A percentile compares a stretch with the other conserved stretches of the same genome.
Evolutionary conservation across 768 basidiomycete species (phyloP).

Genomic region (Guyanaporus albipodus): DNA sequence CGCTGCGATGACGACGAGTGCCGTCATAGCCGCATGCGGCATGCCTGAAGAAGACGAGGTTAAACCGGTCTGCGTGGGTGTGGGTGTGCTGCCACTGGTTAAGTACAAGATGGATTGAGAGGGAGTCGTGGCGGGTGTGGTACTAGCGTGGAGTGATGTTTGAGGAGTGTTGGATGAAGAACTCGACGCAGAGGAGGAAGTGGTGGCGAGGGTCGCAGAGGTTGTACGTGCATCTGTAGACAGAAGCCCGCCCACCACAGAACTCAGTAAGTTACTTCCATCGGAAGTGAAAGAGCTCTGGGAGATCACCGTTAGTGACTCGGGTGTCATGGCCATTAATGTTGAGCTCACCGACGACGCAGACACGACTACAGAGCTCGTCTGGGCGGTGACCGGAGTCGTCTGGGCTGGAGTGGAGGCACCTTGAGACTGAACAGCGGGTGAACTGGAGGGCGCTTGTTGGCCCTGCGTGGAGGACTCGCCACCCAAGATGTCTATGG

Average conservation of each 20-base stretch:
- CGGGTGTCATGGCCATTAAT: not conserved
- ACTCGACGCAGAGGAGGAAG: slow-evolving; percentile 15
- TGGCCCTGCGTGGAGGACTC: slow-evolving; percentile 1
- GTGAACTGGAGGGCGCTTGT: slow-evolving; percentile 6
- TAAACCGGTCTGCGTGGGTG: slow-evolving; percentile 22
- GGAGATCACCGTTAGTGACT: slow-evolving; percentile 3
- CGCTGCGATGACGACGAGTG: slow-evolving; percentile 67
- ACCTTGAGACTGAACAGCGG: slow-evolving; percentile 18
- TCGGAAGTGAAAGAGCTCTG: slow-evolving; percentile 14
- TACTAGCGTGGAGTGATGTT: slow-evolving; percentile 14
- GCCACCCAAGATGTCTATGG: slow-evolving; percentile 12
- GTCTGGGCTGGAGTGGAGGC: slow-evolving; percentile 12
- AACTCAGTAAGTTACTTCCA: slow-evolving; percentile 6
- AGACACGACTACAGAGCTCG: slow-evolving; percentile 15
- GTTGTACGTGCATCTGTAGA: slow-evolving; percentile 17
- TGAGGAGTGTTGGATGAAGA: slow-evolving; percentile 13
- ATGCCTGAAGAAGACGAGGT: slow-evolving; percentile 35
- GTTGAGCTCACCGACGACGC: slow-evolving; percentile 19
- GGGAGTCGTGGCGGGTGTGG: slow-evolving; percentile 32
- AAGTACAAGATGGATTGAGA: slow-evolving; percentile 52
- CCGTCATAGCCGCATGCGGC: slow-evolving; percentile 45
- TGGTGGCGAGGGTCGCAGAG: slow-evolving; percentile 16
- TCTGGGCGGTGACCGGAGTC: slow-evolving; percentile 14
- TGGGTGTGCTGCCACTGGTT: slow-evolving; percentile 15
- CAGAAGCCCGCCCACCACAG: slow-evolving; percentile 9